Evolutionary conservation across 306 rosid species (phyloP).

Genomic region (Acmispon strigosus): DNA sequence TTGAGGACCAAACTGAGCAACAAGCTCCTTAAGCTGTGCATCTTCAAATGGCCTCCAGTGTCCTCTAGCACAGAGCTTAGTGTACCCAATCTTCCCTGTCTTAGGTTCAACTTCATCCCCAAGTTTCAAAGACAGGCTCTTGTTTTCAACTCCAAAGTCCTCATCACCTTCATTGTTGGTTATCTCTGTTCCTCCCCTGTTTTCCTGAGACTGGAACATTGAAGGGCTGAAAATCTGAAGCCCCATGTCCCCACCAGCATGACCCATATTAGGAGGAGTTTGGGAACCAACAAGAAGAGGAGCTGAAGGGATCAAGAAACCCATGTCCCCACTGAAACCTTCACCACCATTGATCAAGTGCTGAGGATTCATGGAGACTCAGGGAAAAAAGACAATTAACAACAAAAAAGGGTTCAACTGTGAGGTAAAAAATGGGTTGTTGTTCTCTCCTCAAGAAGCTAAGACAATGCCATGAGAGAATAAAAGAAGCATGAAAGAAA

Average conservation of each 20-base stretch:
- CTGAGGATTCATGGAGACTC: constrained; percentile 34
- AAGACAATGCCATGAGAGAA: constrained; percentile 10
- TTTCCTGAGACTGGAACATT: neutral
- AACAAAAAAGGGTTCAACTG: neutral
- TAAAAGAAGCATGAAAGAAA: neutral
- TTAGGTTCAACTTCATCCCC: constrained; percentile 25
- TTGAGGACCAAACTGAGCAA: constrained; percentile 79
- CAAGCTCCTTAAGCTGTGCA: constrained; percentile 71
- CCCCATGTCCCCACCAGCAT: no score
- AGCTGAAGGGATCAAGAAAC: constrained; percentile 19
- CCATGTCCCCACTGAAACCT: constrained; percentile 19
- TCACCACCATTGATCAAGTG: constrained; percentile 16
- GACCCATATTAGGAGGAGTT: neutral
- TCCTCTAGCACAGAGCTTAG: constrained; percentile 74
- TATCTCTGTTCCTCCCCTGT: constrained; percentile 2
- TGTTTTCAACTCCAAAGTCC: constrained; percentile 7
- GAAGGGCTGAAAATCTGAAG: constrained; percentile 32
- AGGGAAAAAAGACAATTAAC: neutral
- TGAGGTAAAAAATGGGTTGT: neutral
- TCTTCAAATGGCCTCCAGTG: constrained; percentile 98
- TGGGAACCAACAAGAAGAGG: constrained; percentile 2
- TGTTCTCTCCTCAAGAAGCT: neutral
- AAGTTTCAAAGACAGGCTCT: constrained; percentile 25
- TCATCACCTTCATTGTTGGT: neutral
- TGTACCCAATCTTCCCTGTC: constrained; percentile 24